Evolutionary conservation across 768 basidiomycete species (phyloP), one percentile per base, ranked within the genome.

Genomic region (Hericium rajendrae): DNA sequence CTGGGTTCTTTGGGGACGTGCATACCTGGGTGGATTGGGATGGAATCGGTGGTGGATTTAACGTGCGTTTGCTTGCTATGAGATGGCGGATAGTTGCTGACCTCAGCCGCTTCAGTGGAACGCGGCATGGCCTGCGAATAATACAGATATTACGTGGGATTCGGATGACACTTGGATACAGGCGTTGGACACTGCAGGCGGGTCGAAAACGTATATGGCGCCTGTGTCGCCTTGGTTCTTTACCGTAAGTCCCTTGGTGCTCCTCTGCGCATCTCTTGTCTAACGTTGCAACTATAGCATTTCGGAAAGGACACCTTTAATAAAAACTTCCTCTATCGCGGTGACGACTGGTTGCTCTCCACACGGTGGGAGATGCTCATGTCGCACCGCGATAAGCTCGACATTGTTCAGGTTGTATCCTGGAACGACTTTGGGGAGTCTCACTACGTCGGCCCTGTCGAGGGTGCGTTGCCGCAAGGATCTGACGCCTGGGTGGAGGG

Each of bases 201-300:
- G 18, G 13, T 18, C 63, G 49, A 63, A 66, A 57, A 62, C 70
- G 4, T 79, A 80, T 62, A 76, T 79, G 69, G 75, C 74, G 6
- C 72, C 85, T 13, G 81, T 83, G 28, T 82, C 86, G 11, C 85
- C 88, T 13, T 83, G 84, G 80, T 91, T 91, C 73, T 90, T 86
- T 68, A 86, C 88, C 2, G 67, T 65, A 55, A 8, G 61, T 52
- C 16, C 28, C 6, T 53, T 20, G 9, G 26, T 41, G 12, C 56
- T 67, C 48, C 12, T 53, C 6, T 32, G 20, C 13, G 8, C 16
- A 22, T 55, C 26, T 18, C 24, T 18, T 22, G 9, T 38, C 12
- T 28, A 28, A 38, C 53, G 13, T 38, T 41, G 4, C 16, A 16
- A 11, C 9, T 13, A 8, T 54, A 72, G 70, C 87, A 91, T 66